A percentile compares a stretch with the other conserved stretches of the same genome.
phyloP scores from a whole-genome alignment of 2,329 filamentous ascomycete genomes.

The Botryotinia globosa region DNA sequence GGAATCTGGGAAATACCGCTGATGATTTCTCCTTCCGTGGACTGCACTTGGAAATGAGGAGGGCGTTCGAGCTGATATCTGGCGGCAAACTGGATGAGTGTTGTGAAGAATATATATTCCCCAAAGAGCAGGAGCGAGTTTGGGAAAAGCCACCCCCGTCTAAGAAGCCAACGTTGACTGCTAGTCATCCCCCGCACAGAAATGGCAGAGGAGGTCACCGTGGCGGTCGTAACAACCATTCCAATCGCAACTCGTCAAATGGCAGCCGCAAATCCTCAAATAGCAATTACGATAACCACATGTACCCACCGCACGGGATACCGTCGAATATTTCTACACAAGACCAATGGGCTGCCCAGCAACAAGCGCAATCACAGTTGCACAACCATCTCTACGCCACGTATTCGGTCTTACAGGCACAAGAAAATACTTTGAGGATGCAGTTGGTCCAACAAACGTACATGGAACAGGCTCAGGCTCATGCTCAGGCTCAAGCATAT shows the following conservation, averaged over 20 bases:
- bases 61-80: constrained; percentile 80
- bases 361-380: constrained; percentile 38
- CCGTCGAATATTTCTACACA: constrained; percentile 32
- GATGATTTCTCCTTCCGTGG: constrained; percentile 93
- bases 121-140: constrained; percentile 62
- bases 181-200: constrained; percentile 56
- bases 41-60: constrained; percentile 82
- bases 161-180: constrained; percentile 48
- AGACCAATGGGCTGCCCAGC: constrained; percentile 37
- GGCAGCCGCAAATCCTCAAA: constrained; percentile 38
- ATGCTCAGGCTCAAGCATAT: constrained; percentile 42
- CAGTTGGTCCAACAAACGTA: constrained; percentile 49
- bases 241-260: constrained; percentile 34
- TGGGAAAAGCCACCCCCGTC: constrained; percentile 56
- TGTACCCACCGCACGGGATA: constrained; percentile 28
- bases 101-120: constrained; percentile 85
- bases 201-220: constrained; percentile 34
- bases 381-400: constrained; percentile 41
- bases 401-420: constrained; percentile 43
- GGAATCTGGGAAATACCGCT: constrained; percentile 93
- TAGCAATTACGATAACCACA: constrained; percentile 35
- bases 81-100: constrained; percentile 76
- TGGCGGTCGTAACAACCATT: constrained; percentile 31
- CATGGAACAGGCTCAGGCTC: constrained; percentile 44
- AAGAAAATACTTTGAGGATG: constrained; percentile 47